These are phyloP conservation scores for Hyaloscypha variabilis DNA, from an alignment of 495 filamentous ascomycete species.

Conservation along the genomic window DNA sequence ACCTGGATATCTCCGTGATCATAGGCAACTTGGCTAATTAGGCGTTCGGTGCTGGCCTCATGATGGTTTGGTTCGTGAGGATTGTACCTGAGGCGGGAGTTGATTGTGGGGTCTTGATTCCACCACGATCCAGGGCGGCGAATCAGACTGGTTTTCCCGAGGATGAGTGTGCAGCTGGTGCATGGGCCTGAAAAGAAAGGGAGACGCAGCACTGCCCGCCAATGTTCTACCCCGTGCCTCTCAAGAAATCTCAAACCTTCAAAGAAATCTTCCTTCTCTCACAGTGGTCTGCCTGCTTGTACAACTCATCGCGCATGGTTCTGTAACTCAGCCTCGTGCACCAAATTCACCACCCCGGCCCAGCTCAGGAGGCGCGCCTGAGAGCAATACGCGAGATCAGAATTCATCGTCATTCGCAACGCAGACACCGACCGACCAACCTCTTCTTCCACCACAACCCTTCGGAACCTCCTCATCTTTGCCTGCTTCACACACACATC, in stretches of 20 bases:
- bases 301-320: background rate
- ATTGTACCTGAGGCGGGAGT: background rate
- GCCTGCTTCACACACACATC: conserved; percentile 35
- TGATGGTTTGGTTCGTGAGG: background rate
- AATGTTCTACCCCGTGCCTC: background rate
- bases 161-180: too few species aligned
- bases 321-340: conserved; percentile 4
- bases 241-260: background rate
- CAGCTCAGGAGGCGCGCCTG: background rate
- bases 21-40: background rate
- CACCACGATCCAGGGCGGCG: too few species aligned
- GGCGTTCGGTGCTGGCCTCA: background rate
- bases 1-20: background rate
- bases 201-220: background rate
- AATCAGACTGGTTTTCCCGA: too few species aligned
- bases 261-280: background rate
- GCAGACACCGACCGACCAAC: conserved; percentile 13
- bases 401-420: conserved; percentile 19
- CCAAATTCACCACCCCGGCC: background rate
- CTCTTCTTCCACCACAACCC: conserved; percentile 19
- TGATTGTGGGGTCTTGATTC: background rate
- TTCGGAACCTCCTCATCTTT: conserved; percentile 35
- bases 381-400: background rate
- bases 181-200: background rate
- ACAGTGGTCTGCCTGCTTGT: background rate